Percentiles rank a stretch among this genome's conserved stretches.
phyloP scores from a whole-genome alignment of 2,329 filamentous ascomycete genomes.

The Calonectria henricotiae region DNA sequence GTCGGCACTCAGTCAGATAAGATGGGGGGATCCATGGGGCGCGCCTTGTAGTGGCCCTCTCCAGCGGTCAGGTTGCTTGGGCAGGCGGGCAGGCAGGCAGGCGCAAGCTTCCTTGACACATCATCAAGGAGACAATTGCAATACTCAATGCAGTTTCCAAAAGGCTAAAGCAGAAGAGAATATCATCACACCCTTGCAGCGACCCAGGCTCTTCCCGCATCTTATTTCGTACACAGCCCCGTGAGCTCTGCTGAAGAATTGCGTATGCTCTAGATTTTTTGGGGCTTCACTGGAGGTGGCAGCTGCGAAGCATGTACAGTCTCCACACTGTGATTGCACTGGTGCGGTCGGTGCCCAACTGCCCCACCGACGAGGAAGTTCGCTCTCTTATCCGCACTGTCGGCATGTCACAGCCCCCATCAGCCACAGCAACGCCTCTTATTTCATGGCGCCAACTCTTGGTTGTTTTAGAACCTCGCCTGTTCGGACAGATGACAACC shows the following conservation, averaged over 20 bases:
- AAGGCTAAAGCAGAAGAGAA: not conserved
- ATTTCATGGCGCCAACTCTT: not conserved
- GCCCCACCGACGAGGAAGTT: slow-evolving; percentile 7
- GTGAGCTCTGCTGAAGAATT: slow-evolving; percentile 29
- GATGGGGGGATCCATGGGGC: slow-evolving; percentile 21
- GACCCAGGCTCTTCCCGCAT: not conserved
- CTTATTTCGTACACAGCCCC: slow-evolving; percentile 35
- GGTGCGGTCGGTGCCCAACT: slow-evolving; percentile 27
- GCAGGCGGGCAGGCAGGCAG: slow-evolving; percentile 2
- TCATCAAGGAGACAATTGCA: not conserved
- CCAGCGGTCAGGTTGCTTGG: slow-evolving; percentile 22
- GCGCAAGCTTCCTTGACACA: not conserved
- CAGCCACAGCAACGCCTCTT: slow-evolving; percentile 34
- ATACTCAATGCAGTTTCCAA: not conserved
- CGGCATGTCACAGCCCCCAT: slow-evolving; percentile 16
- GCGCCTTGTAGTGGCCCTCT: slow-evolving; percentile 6
- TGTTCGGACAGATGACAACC: not conserved
- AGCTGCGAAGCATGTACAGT: slow-evolving; percentile 30
- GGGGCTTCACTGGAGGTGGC: slow-evolving; percentile 9
- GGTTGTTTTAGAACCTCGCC: slow-evolving; percentile 12
- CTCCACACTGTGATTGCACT: slow-evolving; percentile 14
- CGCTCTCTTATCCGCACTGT: slow-evolving; percentile 34
- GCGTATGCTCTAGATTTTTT: slow-evolving; percentile 8
- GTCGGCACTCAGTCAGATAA: slow-evolving; percentile 20
- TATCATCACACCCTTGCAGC: not conserved